Base-by-base conservation (phyloP, 1,139 yeast species). In the Magnusiomyces tetraspermus region DNA sequence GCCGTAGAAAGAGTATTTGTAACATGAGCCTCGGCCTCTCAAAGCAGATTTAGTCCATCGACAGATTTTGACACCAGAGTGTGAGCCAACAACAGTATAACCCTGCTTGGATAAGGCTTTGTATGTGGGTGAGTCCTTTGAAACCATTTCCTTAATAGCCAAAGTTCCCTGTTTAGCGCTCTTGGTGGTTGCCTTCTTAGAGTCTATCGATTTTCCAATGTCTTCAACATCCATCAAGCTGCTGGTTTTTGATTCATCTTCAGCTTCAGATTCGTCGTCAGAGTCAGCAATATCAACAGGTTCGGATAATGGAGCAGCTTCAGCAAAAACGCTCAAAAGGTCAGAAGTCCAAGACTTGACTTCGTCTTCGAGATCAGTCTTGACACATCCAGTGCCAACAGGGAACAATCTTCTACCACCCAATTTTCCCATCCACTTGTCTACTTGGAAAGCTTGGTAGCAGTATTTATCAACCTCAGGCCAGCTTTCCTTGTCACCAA, bases 31-130 rank as follows among this genome's bases (percentile, higher is more conserved):
- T 61, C 96, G 78, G 26, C 96, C 96, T 61, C 97, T 77, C 60
- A 89, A 74, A 1, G 96, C 97, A 57, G 94, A 85, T 65, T 90
- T 90, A 2, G 97, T 89, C 97, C 97, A 89, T 63, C 97, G 79
- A 66, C 97, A 89, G 48, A 90, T 87, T 67, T 89, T 89, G 48
- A 89, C 97, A 33, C 97, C 97, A 0, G 96, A 87, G 63, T 89
- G 97, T 0, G 95, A 83, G 15, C 97, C 97, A 38, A 89, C 95
- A 57, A 89, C 81, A 0, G 95, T 85, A 62, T 89, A 89, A 0
- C 97, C 97, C 70, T 89, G 97, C 62, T 89, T 89, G 1, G 96
- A 89, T 51, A 89, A 74, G 19, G 95, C 82, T 58, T 85, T 87
- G 67, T 72, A 89, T 0, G 97, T 90, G 13, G 97, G 97, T 0